These are phyloP conservation scores for Cladobotryum mycophilum DNA, from an alignment of 2,329 filamentous ascomycete species.

Conservation along the genomic window DNA sequence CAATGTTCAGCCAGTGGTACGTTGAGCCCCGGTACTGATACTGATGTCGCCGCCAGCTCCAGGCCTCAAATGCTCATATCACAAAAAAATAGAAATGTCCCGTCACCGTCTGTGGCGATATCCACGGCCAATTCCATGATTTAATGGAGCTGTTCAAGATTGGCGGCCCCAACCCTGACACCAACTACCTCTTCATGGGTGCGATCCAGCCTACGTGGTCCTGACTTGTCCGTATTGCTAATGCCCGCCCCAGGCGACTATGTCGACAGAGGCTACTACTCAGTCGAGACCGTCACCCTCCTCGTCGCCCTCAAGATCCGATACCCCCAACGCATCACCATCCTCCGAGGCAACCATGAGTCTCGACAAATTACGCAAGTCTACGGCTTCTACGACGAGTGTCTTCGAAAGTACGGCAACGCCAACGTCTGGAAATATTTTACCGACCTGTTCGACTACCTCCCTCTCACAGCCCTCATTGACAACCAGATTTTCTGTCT, in stretches of 20 bases:
- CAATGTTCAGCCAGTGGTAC: constrained; percentile 97
- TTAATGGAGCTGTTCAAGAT: constrained; percentile 99
- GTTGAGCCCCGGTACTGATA: constrained; percentile 22
- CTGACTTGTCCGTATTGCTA: too few relatives aligned
- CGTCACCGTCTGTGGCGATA: constrained; percentile 97
- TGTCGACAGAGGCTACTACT: constrained; percentile 98
- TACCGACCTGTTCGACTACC: constrained; percentile 97
- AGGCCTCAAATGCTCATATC: neutral
- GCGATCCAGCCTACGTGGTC: constrained; percentile 24
- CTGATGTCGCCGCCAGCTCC: neutral
- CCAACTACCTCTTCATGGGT: constrained; percentile 99
- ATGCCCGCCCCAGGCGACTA: constrained; percentile 66
- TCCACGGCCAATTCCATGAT: constrained; percentile 98
- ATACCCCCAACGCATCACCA: constrained; percentile 96
- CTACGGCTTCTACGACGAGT: constrained; percentile 99
- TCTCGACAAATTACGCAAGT: constrained; percentile 98
- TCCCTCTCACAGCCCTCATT: constrained; percentile 92
- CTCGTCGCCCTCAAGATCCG: constrained; percentile 96
- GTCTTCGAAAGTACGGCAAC: constrained; percentile 96
- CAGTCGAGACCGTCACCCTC: constrained; percentile 94
- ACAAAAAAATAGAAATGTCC: constrained; percentile 72
- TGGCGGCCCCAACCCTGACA: constrained; percentile 94
- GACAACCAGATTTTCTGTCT: constrained; percentile 99
- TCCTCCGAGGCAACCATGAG: constrained; percentile 98
- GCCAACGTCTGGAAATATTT: constrained; percentile 99